Evolutionary conservation across 805 yeast species (phyloP).

Genomic region (Nematodospora valgi): DNA sequence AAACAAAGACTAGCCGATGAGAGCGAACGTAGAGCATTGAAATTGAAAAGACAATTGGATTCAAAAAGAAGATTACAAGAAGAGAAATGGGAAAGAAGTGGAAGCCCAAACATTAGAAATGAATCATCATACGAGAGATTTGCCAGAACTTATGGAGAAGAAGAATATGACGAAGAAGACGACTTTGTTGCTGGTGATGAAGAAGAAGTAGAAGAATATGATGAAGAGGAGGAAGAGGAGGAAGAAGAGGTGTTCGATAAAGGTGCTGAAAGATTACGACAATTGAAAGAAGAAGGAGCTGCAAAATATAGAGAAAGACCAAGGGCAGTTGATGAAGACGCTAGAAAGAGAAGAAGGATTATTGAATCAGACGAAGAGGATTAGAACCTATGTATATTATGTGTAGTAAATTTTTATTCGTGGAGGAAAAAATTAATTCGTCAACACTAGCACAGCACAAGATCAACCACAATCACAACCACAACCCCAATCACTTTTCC

Average conservation of each 20-base stretch:
- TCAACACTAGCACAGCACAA: too few species aligned
- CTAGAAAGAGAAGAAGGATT: constrained; percentile 46
- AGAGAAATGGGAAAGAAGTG: constrained; percentile 53
- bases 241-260: constrained; percentile 39
- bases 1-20: constrained; percentile 66
- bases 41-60: constrained; percentile 65
- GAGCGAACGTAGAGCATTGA: constrained; percentile 53
- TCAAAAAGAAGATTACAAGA: constrained; percentile 55
- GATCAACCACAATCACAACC: too few species aligned
- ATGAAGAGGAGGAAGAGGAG: constrained; percentile 30
- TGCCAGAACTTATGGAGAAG: constrained; percentile 34
- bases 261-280: constrained; percentile 58
- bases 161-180: constrained; percentile 34
- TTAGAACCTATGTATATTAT: not conserved
- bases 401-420: not conserved
- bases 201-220: constrained; percentile 33
- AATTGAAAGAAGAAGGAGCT: constrained; percentile 55
- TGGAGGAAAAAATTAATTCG: not conserved
- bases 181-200: constrained; percentile 45
- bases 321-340: constrained; percentile 26
- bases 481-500: not conserved
- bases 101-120: constrained; percentile 22
- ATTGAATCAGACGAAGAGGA: constrained; percentile 50
- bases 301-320: constrained; percentile 35
- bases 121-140: constrained; percentile 38